These are phyloP conservation scores for Fraxinus latifolia DNA, from an alignment of 305 asterid species.

Conservation along the genomic window DNA sequence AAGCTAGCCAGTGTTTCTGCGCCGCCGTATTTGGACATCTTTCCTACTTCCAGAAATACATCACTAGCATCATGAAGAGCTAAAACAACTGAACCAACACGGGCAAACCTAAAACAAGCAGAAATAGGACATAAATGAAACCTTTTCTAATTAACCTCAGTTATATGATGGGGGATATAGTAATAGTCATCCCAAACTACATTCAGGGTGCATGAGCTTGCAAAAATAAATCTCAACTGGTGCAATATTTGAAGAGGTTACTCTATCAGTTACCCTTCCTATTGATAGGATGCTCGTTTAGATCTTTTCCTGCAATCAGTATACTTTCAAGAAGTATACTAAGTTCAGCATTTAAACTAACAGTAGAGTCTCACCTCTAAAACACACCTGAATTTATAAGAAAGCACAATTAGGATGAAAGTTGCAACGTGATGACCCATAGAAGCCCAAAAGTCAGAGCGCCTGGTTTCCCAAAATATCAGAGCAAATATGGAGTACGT, in stretches of 20 bases:
- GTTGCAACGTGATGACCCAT: conserved; percentile 88
- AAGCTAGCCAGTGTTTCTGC: conserved; percentile 75
- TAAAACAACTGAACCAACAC: conserved; percentile 76
- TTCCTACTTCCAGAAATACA: conserved; percentile 79
- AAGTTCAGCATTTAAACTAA: not conserved
- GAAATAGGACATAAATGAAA: conserved; percentile 4
- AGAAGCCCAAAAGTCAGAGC: conserved; percentile 91
- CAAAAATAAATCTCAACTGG: not conserved
- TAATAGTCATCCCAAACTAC: not conserved
- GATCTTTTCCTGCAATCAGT: not conserved
- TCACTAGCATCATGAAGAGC: conserved; percentile 97
- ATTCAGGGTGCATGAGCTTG: not conserved
- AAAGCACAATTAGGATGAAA: conserved; percentile 62
- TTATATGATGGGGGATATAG: not conserved
- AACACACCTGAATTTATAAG: conserved; percentile 72
- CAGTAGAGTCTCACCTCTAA: conserved; percentile 12
- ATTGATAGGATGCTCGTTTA: not conserved
- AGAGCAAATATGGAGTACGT: conserved; percentile 85
- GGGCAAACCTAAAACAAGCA: conserved; percentile 65
- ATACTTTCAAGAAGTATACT: not conserved
- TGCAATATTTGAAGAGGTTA: not conserved
- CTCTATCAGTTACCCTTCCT: not conserved
- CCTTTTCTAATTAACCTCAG: not conserved
- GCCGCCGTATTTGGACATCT: conserved; percentile 95
- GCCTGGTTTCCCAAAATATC: conserved; percentile 88